Evolutionary conservation across 2,329 filamentous ascomycete genomes (phyloP), one percentile per base, ranked within the genome.

Genomic region (Sporothrix inflata): DNA sequence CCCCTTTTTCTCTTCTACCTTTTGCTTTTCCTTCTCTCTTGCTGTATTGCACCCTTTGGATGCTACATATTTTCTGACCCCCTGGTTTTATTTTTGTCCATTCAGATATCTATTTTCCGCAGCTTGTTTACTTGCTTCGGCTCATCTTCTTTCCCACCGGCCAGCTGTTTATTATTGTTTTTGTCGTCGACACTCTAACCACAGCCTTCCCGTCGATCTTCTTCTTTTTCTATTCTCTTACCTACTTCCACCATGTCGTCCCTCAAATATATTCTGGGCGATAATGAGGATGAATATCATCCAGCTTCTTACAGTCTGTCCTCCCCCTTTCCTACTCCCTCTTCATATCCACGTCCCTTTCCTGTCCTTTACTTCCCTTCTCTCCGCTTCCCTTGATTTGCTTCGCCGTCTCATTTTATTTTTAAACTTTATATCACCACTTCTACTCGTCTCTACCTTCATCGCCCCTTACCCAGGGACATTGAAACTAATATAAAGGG

Each of bases 251-350:
- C 69, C 61, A 73, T 73, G 72, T 68, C 69, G 51, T 69, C 70
- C 21, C 72, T 73, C 40, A 69, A 60, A 47, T 71, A 61, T 55
- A 73, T 73, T 53, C 47, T 73, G 1, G 63, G 55, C n/a, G 65
- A 66, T 11, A 66, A 73, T 27, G 69, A 60, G 42, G 69, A 68
- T 24, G 34, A 69, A 16, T 49, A 19, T 24, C 63, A 61, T 30
- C 55, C 65, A 38, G 47, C 34, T 47, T 47, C 61, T 49, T 19
- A 30, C 27, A 60, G 57, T 69, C 47, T 19, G 49, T 65, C 53
- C 16, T 45, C 21, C 16, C 38, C 38, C 12, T 24, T 27, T 42
- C 24, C n/a, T n/a, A n/a, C n/a, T n/a, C 49, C n/a, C 40, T 24
- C 47, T n/a, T 55, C 61, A 38, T 30, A 49, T 14, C 19, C 27